Evolutionary conservation across 306 rosid genomes (phyloP).

Genomic region (Hippophae tibetana): DNA sequence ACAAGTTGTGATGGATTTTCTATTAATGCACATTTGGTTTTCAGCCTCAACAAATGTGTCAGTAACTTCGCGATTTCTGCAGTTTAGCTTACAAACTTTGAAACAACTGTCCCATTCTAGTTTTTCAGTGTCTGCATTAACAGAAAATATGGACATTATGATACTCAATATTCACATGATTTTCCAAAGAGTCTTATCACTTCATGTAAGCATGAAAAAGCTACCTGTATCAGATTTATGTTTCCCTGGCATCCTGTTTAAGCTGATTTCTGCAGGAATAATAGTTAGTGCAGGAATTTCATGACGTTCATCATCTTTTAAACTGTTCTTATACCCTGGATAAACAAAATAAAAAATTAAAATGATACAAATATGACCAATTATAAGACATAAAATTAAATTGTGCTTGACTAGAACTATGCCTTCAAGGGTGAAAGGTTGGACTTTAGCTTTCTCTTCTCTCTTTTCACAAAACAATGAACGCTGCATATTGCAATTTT

Average conservation of each 20-base stretch:
- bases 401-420: constrained; percentile 20
- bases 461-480: constrained; percentile 31
- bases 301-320: constrained; percentile 29
- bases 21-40: constrained; percentile 30
- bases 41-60: constrained; percentile 28
- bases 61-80: constrained; percentile 36
- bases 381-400: constrained; percentile 5
- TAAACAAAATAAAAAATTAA: neutral
- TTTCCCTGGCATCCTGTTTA: constrained; percentile 30
- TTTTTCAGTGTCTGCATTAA: constrained; percentile 21
- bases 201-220: constrained; percentile 14
- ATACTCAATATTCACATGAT: constrained; percentile 6
- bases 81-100: constrained; percentile 24
- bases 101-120: constrained; percentile 18
- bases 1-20: constrained; percentile 30
- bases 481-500: constrained; percentile 25
- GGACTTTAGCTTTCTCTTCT: constrained; percentile 33
- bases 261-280: constrained; percentile 20
- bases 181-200: neutral
- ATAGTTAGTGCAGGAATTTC: constrained; percentile 15
- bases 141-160: constrained; percentile 19
- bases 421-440: constrained; percentile 30
- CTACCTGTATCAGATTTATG: constrained; percentile 33
- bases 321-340: constrained; percentile 39
- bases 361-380: neutral